Base-by-base conservation (phyloP, 2,329 filamentous ascomycete species). In the Trichoderma koningiopsis region DNA sequence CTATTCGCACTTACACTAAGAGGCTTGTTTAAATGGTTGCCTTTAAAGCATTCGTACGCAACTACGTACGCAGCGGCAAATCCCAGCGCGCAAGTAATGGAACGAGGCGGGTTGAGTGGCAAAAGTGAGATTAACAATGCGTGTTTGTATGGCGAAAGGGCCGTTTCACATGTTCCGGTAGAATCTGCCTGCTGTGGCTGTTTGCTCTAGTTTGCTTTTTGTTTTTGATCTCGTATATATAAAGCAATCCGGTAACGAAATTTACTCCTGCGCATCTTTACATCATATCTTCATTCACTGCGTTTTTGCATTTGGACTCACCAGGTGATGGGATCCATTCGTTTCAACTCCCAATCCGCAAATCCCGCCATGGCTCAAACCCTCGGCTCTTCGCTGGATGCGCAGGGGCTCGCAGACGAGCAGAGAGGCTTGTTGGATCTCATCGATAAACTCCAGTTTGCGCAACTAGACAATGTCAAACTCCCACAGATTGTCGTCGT, bases 401-500 rank as follows among this genome's bases (percentile, higher is more conserved):
- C 83, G 64, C 80, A 82, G 72, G 83, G 83, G 70, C 81, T 86
- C 58, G 84, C 83, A 55, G 79, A 83, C 69, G 86, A 89, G 73
- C 86, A 89, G 77, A 81, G 84, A 10, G 82, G 82, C 19, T 81
- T 90, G 49, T 81, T 89, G 52, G 85, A 90, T 71, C 83, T 86
- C 59, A 83, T 89, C 68, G 85, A 87, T 70, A 83, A 84, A 67
- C 81, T 89, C n/a, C 82, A 85, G 75, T 82, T 85, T 76, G 78
- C 82, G 71, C 81, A 87, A 75, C 77, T 86, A 75, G 80, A 87
- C 74, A 83, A 85, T 75, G 79, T 86, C 73, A 82, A 83, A 58
- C 80, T 89, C 0, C 87, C 87, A 0, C 87, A 90, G 74, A 86
- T 90, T 43, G 87, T 90, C 58, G 87, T 90, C 29, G 88, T 88